Base-by-base conservation (phyloP, 805 yeast species). In the Spathaspora hagerdaliae region DNA sequence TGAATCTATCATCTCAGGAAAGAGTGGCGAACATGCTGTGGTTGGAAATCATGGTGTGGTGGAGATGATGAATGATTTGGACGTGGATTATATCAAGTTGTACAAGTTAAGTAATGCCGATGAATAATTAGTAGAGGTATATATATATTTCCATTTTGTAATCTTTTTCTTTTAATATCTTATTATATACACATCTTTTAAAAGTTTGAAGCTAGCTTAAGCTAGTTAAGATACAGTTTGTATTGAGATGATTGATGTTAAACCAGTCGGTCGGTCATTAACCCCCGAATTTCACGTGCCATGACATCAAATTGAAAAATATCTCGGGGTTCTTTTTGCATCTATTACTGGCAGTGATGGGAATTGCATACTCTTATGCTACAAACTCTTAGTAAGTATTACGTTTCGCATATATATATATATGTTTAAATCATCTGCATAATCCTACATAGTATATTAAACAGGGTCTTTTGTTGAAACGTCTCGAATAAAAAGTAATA, bases 31-130 rank as follows among this genome's bases (percentile, higher is more conserved):
- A 2, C 51, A 52, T 27, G 64, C 61, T 2, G 51, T 51, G 27
- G 37, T 50, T n/a, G 63, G 61, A 6, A 79, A 76, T 40, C 71
- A 74, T 41, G 87, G 88, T 3, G 80, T 82, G 26, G 71, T 61
- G 10, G 82, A 74, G 14, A 65, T 84, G 64, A 69, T 84, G 73
- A 73, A 71, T 14, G 81, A 77, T 44, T 59, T 75, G 36, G 47
- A 46, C 27, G 35, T 33, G 11, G 50, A 46, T 44, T 46, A 46
- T 40, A 46, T 46, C 33, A 43, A 46, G 31, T 46, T 46, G 37
- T 46, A 46, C 36, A 43, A 43, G n/a, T 31, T 46, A 7, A 64
- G 67, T 37, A 83, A 78, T 11, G 54, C 66, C 32, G 79, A 74
- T 48, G 67, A 67, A 45, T 67, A 53, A 45, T 29, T 29, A 29